Conservation (phyloP, 2,329 filamentous ascomycete species). For the Pyrenophora seminiperda region DNA sequence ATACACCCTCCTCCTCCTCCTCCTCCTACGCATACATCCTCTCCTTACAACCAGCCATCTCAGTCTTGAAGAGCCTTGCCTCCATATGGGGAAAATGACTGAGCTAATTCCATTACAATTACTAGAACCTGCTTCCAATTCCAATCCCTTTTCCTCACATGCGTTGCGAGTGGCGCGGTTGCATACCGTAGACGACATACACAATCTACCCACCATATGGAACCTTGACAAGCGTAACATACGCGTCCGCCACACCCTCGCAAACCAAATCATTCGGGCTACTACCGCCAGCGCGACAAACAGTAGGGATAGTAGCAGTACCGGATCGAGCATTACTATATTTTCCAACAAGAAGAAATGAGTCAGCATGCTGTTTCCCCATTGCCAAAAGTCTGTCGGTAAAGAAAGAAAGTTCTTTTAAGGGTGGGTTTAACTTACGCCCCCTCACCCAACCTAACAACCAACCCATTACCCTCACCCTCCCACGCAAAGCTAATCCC, state of each 20-base stretch:
- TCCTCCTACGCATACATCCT: too few species aligned
- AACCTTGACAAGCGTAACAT: constrained; percentile 46
- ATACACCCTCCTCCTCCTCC: too few species aligned
- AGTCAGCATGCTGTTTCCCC: constrained; percentile 1
- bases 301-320: constrained; percentile 20
- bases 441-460: constrained; percentile 22
- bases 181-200: too few species aligned
- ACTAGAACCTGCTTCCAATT: too few species aligned
- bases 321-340: constrained; percentile 17
- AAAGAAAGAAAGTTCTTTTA: background rate
- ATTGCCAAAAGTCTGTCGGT: background rate
- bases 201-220: too few species aligned
- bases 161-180: too few species aligned
- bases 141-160: too few species aligned
- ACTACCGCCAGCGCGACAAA: constrained; percentile 22
- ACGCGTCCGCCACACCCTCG: constrained; percentile 68
- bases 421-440: constrained; percentile 8
- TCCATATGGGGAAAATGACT: too few species aligned
- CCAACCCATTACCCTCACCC: constrained; percentile 16
- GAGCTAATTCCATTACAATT: too few species aligned
- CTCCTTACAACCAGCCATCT: too few species aligned
- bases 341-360: background rate
- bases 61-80: too few species aligned
- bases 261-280: constrained; percentile 68
- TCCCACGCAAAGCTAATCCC: constrained; percentile 22